A percentile compares a stretch with the other conserved stretches of the same genome.
phyloP scores from a whole-genome alignment of 305 asterid species.

The Striga hermonthica region DNA sequence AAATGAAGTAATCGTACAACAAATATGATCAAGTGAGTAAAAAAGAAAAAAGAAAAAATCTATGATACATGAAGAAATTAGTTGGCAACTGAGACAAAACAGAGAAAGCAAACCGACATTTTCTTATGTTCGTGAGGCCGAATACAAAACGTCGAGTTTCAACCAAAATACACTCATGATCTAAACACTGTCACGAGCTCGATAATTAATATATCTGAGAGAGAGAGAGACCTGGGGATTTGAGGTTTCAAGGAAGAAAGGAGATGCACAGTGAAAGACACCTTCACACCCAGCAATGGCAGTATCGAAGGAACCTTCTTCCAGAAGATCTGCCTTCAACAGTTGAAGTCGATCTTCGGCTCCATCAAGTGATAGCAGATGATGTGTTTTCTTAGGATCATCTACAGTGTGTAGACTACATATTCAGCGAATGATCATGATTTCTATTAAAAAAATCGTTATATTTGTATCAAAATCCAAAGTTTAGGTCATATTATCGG shows the following conservation, averaged over 20 bases:
- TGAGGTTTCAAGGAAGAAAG: conserved; percentile 32
- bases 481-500: too few species aligned
- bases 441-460: background rate
- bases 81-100: too few species aligned
- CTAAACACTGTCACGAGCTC: background rate
- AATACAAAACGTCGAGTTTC: too few species aligned
- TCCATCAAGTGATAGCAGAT: conserved; percentile 45
- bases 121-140: too few species aligned
- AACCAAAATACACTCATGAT: background rate
- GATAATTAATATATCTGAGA: background rate
- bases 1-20: background rate
- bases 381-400: conserved; percentile 49
- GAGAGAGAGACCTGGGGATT: conserved; percentile 38
- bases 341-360: conserved; percentile 51
- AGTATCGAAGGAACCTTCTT: conserved; percentile 50
- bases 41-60: background rate
- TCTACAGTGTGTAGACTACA: conserved; percentile 22
- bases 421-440: background rate
- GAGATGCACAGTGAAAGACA: conserved; percentile 57
- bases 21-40: background rate
- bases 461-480: too few species aligned
- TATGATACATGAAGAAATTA: too few species aligned
- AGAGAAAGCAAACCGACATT: too few species aligned
- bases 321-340: conserved; percentile 47
- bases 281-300: conserved; percentile 55